phyloP scores from a whole-genome alignment of 1,139 yeast genomes.

The Magnusiomyces ingens region DNA sequence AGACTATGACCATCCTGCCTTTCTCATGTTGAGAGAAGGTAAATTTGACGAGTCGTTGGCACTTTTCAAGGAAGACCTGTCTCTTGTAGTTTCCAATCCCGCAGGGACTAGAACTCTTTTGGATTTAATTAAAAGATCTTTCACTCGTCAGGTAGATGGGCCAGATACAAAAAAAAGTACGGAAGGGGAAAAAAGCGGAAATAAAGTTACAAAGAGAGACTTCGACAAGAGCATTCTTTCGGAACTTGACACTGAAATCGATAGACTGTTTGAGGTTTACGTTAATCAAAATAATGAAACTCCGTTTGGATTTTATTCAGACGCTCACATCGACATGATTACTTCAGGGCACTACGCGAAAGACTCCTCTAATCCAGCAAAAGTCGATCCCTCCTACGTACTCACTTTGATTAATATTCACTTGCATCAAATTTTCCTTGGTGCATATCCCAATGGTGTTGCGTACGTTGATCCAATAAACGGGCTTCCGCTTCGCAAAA shows the following conservation, averaged over 20 bases:
- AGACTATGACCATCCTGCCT: constrained; percentile 10
- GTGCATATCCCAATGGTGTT: constrained; percentile 12
- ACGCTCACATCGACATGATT: constrained; percentile 18
- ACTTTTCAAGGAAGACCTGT: constrained; percentile 17
- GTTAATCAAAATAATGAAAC: constrained; percentile 10
- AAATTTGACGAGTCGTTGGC: constrained; percentile 15
- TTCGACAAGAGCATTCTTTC: too few relatives aligned
- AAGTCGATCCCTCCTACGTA: constrained; percentile 19
- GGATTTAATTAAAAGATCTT: too few relatives aligned
- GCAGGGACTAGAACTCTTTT: constrained; percentile 11
- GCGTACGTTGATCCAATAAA: constrained; percentile 17
- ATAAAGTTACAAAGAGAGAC: too few relatives aligned
- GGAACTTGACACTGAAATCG: too few relatives aligned
- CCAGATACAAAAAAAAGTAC: too few relatives aligned
- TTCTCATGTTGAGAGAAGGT: constrained; percentile 15
- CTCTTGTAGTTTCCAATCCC: constrained; percentile 12
- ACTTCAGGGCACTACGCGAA: constrained; percentile 14
- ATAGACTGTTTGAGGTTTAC: too few relatives aligned
- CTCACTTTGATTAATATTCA: constrained; percentile 9
- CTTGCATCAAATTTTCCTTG: constrained; percentile 9
- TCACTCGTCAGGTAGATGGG: too few relatives aligned
- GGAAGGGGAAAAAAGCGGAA: too few relatives aligned
- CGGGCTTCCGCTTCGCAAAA: constrained; percentile 24
- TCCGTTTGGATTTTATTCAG: constrained; percentile 24
- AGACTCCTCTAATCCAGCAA: constrained; percentile 21